Percentiles rank a stretch among this genome's conserved stretches.
Conservation (phyloP, 768 basidiomycete species). For the Russula sp. region DNA sequence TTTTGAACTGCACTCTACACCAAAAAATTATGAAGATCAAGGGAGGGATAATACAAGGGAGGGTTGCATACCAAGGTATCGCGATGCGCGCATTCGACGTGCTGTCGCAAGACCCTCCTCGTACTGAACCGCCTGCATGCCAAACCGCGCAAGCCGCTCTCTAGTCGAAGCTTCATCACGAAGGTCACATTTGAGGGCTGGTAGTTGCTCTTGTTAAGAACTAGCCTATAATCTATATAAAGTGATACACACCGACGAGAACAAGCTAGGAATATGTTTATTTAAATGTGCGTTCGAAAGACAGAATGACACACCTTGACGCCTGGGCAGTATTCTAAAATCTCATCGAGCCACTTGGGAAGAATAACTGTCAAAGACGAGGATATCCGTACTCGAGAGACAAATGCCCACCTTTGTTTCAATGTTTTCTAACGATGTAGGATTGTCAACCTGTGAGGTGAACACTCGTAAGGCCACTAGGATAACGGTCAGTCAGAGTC, state of each 20-base stretch:
- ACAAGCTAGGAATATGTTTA: conserved; percentile 48
- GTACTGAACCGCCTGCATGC: conserved; percentile 73
- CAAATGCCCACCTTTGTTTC: conserved; percentile 63
- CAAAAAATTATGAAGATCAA: background rate
- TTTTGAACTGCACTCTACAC: conserved; percentile 90
- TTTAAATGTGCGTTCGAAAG: conserved; percentile 5
- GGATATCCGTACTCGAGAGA: conserved; percentile 1
- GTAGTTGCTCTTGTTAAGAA: background rate
- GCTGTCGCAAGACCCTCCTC: conserved; percentile 88
- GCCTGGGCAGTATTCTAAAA: conserved; percentile 87
- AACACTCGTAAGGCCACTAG: conserved; percentile 16
- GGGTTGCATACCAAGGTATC: conserved; percentile 71
- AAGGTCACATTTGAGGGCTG: conserved; percentile 93
- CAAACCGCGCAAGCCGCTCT: conserved; percentile 66
- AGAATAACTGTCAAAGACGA: background rate
- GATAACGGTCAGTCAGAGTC: background rate
- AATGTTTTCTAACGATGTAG: conserved; percentile 92
- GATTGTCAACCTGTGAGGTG: conserved; percentile 71
- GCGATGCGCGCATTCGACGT: conserved; percentile 82
- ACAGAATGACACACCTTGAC: conserved; percentile 60
- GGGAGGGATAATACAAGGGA: background rate
- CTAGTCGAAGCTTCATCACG: conserved; percentile 71
- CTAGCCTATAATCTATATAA: conserved; percentile 9
- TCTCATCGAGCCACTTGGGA: conserved; percentile 87
- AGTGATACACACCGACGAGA: conserved; percentile 64